These are phyloP conservation scores for Austroboletus eburneus DNA, from an alignment of 768 basidiomycete species.

Conservation along the genomic window DNA sequence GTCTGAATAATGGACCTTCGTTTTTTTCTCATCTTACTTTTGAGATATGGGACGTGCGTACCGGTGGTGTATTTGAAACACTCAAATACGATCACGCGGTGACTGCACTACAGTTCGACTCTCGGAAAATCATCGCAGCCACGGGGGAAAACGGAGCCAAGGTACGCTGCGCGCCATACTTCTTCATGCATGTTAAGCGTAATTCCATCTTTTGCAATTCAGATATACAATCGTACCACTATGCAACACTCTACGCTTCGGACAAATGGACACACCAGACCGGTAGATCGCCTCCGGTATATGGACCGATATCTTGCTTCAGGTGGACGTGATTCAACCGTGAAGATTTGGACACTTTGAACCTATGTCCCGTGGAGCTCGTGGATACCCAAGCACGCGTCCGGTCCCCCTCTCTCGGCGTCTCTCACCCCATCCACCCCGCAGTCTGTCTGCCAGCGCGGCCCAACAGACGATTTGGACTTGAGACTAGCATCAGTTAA, in stretches of 20 bases:
- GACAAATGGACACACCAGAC: conserved; percentile 92
- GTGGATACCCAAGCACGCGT: conserved; percentile 19
- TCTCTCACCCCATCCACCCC: too few species aligned
- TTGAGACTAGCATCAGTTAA: conserved; percentile 17
- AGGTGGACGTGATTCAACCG: conserved; percentile 78
- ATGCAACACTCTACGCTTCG: conserved; percentile 79
- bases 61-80: conserved; percentile 82
- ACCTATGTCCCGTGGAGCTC: conserved; percentile 2
- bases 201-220: conserved; percentile 1
- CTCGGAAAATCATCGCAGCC: conserved; percentile 87
- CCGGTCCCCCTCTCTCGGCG: too few species aligned
- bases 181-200: background rate
- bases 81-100: conserved; percentile 89
- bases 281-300: conserved; percentile 84
- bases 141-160: conserved; percentile 92
- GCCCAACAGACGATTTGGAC: conserved; percentile 11
- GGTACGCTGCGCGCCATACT: conserved; percentile 38
- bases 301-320: conserved; percentile 95
- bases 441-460: too few species aligned
- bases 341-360: conserved; percentile 94
- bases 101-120: conserved; percentile 91
- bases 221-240: conserved; percentile 95
- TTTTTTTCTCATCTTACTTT: conserved; percentile 1
- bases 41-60: conserved; percentile 96
- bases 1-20: background rate